Evolutionary conservation across 2,329 filamentous ascomycete genomes (phyloP).

Genomic region (Pseudogymnoascus sp.): DNA sequence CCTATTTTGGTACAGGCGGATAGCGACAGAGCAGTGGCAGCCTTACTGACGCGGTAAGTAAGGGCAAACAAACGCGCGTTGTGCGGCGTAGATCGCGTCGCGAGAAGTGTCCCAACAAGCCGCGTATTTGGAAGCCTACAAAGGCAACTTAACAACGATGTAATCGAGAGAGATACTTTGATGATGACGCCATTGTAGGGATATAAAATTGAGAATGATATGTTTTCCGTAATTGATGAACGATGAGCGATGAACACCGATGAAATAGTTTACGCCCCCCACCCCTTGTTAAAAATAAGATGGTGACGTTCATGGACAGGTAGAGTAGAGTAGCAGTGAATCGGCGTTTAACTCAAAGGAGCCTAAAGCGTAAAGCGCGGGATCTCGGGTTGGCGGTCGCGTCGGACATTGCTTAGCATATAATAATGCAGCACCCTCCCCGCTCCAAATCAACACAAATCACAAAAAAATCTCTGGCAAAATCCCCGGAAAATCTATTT

Average conservation of each 20-base stretch:
- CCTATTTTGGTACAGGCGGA: background rate
- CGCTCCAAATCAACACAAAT: background rate
- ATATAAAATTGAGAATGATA: background rate
- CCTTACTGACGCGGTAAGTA: background rate
- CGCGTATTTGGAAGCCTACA: background rate
- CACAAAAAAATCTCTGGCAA: background rate
- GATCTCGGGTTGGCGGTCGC: background rate
- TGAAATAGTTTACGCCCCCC: background rate
- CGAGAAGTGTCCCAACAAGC: too few species aligned
- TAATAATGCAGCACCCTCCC: slow-evolving; percentile 7
- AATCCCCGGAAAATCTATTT: background rate
- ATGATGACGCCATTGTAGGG: slow-evolving; percentile 3
- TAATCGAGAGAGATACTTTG: background rate
- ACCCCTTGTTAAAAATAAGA: background rate
- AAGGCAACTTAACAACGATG: background rate
- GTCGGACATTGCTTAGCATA: background rate
- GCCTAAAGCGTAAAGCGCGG: slow-evolving; percentile 1
- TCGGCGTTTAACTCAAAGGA: slow-evolving; percentile 1
- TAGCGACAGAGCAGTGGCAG: background rate
- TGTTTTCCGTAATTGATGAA: background rate
- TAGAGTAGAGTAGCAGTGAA: too few species aligned
- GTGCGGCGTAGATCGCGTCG: background rate
- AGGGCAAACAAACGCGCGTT: background rate
- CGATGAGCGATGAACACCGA: background rate
- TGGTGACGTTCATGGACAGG: slow-evolving; percentile 4